Base-by-base conservation (phyloP, 192 early-diverging fungal genomes). In the Coemansia sp. region DNA sequence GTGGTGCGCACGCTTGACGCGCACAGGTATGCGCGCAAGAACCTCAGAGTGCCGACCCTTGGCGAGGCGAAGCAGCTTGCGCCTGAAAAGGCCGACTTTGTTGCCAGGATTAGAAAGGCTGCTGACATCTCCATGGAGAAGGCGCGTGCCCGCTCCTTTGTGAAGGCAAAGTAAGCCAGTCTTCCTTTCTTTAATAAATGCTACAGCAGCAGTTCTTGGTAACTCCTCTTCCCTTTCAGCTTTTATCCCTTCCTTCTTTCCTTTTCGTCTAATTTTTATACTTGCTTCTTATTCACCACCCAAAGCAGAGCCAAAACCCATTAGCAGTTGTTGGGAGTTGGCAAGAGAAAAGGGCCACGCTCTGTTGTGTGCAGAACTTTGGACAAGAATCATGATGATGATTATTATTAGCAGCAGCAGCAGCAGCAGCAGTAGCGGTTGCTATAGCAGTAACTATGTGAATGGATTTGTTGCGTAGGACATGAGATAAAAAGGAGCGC, bases 11-110 rank as follows among this genome's bases (percentile, higher is more conserved):
- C 83, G 10, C 83, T 89, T 32, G 86, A 89, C 56, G 90, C 90
- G 41, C 91, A 92, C 69, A 86, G 88, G 64, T 74, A 86, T 55
- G 92, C 90, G 3, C 90, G 93, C 49, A 85, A 87, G 82, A 83
- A 87, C 76, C 78, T 91, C 55, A 80, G 73, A 68, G 71, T 83
- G 37, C 80, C 79, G 21, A 59, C 56, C 9, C 49, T 39, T 4
- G 62, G 52, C 32, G 55, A 80, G 69, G 66, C 64, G 0, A 60
- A 71, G 58, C 58, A 63, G 48, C 41, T 80, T 13, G 65, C 43
- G 13, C 54, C 77, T 6, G 72, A 40, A 16, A 80, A 80, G 72
- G 49, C 56, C 37, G 72, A 66, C 51, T 71, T 80, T 71, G 77
- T 74, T 46, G 48, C 47, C 47, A 61, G 71, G 21, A 52, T 80